Evolutionary conservation across 768 basidiomycete species (phyloP).

Genomic region (Suillus weaverae): DNA sequence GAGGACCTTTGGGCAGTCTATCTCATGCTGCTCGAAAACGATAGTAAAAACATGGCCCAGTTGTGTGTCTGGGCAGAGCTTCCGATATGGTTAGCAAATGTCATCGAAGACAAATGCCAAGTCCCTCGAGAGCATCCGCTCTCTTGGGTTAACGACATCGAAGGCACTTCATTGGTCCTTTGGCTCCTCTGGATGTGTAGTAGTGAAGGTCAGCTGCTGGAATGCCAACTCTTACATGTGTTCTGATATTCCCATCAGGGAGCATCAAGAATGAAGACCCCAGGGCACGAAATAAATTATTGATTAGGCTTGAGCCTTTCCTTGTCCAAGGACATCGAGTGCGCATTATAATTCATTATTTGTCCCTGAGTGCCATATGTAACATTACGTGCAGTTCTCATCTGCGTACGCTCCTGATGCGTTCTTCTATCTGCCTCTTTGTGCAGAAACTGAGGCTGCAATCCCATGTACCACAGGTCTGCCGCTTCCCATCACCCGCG

Average conservation of each 20-base stretch:
- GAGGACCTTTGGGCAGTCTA: constrained; percentile 57
- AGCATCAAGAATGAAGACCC: constrained; percentile 32
- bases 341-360: constrained; percentile 7
- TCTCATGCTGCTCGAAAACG: constrained; percentile 55
- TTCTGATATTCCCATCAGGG: constrained; percentile 29
- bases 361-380: background rate
- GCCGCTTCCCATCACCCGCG: constrained; percentile 31
- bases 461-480: constrained; percentile 18
- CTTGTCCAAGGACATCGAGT: constrained; percentile 45
- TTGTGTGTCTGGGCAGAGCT: constrained; percentile 43
- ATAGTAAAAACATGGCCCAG: constrained; percentile 46
- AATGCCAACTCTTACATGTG: constrained; percentile 1
- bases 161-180: constrained; percentile 38
- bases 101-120: constrained; percentile 10
- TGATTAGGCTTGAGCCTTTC: constrained; percentile 38
- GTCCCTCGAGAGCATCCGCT: constrained; percentile 23
- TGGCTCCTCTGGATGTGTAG: constrained; percentile 52
- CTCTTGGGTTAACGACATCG: constrained; percentile 26
- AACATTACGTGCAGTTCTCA: constrained; percentile 36
- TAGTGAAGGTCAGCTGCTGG: constrained; percentile 34
- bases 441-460: constrained; percentile 24
- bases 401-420: constrained; percentile 44
- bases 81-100: constrained; percentile 25
- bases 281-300: constrained; percentile 26
- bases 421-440: constrained; percentile 43